Evolutionary conservation across 371 early-diverging fungal species (phyloP), one percentile per base, ranked within the genome.

Genomic region (Coemansia sp.): DNA sequence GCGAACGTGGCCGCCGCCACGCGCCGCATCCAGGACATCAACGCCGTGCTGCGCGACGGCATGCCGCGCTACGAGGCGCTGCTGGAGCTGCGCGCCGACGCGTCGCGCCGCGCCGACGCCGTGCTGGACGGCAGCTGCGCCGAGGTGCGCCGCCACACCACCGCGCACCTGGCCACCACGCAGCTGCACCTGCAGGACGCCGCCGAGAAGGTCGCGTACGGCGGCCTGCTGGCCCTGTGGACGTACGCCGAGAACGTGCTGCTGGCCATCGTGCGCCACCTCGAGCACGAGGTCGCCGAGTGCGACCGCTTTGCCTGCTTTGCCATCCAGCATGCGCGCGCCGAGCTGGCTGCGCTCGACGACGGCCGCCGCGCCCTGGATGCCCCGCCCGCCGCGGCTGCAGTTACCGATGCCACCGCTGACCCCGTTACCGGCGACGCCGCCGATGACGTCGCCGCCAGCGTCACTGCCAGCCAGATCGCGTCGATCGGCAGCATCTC

Each of bases 221-320:
- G 86, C 16, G 94, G 97, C 29, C 67, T 94, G 53, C 67, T 92
- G 29, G 84, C 89, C 57, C 83, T 89, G 55, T 92, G 92, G 91
- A 84, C 87, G 62, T 96, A 94, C 74, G 93, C 94, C 14, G 84
- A 88, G 50, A 87, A 88, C 63, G 79, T 92, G 58, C 83, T 84
- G 51, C 83, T 86, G 56, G 80, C 86, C 52, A 87, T 90, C 84
- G 82, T 86, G 6, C 83, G 86, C 34, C 71, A 81, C 10, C 70
- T 89, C 42, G 79, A 85, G 52, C 81, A 86, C 51, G 86, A 86
- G 40, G 84, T 89, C 24, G 72, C 80, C 32, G 81, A 81, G 72
- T 86, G 86, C 57, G 94, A 93, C 70, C 68, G 82, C 33, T 81
- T 83, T 53, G 88, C 93, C 10, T 81, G 83, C 50, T 82, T 88